Evolutionary conservation across 2,329 filamentous ascomycete species (phyloP), one percentile per base, ranked within the genome.

Genomic region (Sclerotinia sclerotiorum): DNA sequence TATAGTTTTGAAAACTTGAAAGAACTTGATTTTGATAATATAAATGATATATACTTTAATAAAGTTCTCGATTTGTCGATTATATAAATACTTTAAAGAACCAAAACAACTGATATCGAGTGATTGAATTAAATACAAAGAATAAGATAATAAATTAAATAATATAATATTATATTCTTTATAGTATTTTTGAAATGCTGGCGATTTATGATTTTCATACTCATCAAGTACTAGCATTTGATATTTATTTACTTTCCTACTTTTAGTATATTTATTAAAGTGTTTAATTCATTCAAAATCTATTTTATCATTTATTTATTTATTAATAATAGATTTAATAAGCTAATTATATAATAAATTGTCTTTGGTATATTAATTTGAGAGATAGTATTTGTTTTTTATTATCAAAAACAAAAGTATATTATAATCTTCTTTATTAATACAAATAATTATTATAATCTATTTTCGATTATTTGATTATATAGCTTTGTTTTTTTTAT

Each of bases 231-330:
- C 27, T 15, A 71, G 42, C 39, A 71, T 69, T 49, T 65, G 61
- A 69, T 70, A 67, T 63, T n/a, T 24, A 29, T 65, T 65, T 13
- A 49, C 65, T 61, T 44, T 60, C 13, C 51, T 46, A n/a, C 21
- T 17, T 46, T n/a, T 4, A 55, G 68, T 70, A 67, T 69, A 17
- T 24, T 67, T 61, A 61, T 69, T 24, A 32, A 70, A 66, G 42
- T 79, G 71, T 72, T 79, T 52, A 48, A 80, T 70, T 78, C 70
- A 81, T 11, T 71, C 62, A 55, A 81, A 69, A 32, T 74, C 74
- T 55, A 76, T 75, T 63, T 78, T 27, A 51, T 63, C 51, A 27
- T 46, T 11, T 21, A 75, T 80, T 76, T 66, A 81, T 66, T 78
- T 71, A 70, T 79, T 80, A 44, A 69, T 69, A 65, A 71, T 77